Evolutionary conservation across 2,329 filamentous ascomycete genomes (phyloP).

Genomic region (Sporothrix euskadiensis): DNA sequence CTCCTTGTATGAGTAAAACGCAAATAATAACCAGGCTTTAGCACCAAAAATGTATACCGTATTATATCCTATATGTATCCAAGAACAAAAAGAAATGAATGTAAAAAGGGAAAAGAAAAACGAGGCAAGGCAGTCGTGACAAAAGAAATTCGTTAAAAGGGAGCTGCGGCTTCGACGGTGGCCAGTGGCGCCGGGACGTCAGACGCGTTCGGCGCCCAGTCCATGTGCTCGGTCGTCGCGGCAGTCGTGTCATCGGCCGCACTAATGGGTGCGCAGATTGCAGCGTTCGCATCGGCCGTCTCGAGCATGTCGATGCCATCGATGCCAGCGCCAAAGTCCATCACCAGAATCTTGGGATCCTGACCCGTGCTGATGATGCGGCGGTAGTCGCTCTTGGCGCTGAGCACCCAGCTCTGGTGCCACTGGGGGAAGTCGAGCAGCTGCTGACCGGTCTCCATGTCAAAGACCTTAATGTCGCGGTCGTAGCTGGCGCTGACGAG

Average conservation of each 20-base stretch:
- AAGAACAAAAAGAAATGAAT: neutral
- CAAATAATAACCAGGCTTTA: neutral
- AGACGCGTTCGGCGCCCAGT: neutral
- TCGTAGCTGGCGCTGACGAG: slow-evolving; percentile 94
- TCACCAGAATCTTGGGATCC: slow-evolving; percentile 85
- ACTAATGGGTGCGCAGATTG: neutral
- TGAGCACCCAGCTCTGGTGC: slow-evolving; percentile 96
- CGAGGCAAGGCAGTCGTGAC: slow-evolving; percentile 11
- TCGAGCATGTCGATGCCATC: slow-evolving; percentile 61
- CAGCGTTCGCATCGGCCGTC: slow-evolving; percentile 27
- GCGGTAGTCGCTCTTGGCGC: slow-evolving; percentile 92
- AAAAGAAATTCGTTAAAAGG: slow-evolving; percentile 25
- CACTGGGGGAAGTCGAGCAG: slow-evolving; percentile 87
- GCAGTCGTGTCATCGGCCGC: neutral
- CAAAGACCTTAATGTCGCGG: slow-evolving; percentile 91
- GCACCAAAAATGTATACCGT: slow-evolving; percentile 14
- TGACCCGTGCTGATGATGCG: slow-evolving; percentile 94
- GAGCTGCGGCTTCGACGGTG: neutral
- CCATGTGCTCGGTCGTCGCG: neutral
- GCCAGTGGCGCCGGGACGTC: neutral
- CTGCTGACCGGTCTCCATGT: slow-evolving; percentile 75
- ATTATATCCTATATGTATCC: slow-evolving; percentile 17
- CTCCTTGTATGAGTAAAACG: neutral
- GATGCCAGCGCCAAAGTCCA: slow-evolving; percentile 78
- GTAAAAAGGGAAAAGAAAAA: neutral